phyloP scores from a whole-genome alignment of 164 flowering plant species.

The Chloranthus sessilifolius region DNA sequence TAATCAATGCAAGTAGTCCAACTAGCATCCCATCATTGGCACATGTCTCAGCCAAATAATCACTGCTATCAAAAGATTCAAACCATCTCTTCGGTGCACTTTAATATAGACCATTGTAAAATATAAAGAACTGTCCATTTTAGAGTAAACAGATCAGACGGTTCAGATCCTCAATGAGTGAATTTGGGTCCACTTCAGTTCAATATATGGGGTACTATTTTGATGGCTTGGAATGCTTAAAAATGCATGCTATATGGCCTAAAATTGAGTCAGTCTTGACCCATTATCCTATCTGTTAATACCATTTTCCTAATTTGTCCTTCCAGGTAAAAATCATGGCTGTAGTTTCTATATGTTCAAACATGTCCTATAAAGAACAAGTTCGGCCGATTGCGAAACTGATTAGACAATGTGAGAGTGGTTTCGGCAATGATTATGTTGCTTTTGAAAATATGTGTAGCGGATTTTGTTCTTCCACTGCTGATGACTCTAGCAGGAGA shows the following conservation, averaged over 20 bases:
- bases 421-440: constrained; percentile 4
- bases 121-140: too few species aligned
- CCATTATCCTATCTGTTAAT: too few species aligned
- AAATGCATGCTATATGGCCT: neutral
- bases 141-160: too few species aligned
- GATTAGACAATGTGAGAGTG: constrained; percentile 10
- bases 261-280: neutral
- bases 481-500: constrained; percentile 5
- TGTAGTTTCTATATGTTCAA: constrained; percentile 29
- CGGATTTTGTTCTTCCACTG: constrained; percentile 8
- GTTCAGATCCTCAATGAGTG: too few species aligned
- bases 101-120: too few species aligned
- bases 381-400: constrained; percentile 6
- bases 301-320: constrained; percentile 1
- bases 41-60: too few species aligned
- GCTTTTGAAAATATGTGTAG: constrained; percentile 5
- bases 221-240: too few species aligned
- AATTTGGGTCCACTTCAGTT: neutral
- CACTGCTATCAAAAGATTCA: neutral
- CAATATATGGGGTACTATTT: too few species aligned
- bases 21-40: too few species aligned
- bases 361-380: constrained; percentile 22
- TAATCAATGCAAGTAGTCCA: too few species aligned
- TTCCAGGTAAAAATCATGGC: constrained; percentile 34
- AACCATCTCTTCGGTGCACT: too few species aligned